Conservation (phyloP, 1,284 basidiomycete genomes). For the Ceratobasidium sp. region DNA sequence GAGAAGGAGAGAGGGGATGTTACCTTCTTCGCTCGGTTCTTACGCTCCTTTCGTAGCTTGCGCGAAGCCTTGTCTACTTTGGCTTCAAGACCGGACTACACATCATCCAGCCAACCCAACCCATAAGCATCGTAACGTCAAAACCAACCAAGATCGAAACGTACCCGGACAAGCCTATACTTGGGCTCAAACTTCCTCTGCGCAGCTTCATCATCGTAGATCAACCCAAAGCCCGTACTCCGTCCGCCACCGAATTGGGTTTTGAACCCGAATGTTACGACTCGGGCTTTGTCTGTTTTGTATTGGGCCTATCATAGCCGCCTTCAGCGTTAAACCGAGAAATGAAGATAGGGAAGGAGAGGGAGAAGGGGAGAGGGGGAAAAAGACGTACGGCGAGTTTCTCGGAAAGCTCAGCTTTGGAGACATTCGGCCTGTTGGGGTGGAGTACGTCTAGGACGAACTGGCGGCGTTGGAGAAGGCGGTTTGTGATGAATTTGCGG, state of each 20-base stretch:
- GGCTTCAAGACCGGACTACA: conserved; percentile 81
- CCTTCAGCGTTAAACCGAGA: neutral
- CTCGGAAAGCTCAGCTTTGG: conserved; percentile 91
- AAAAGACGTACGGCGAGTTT: conserved; percentile 66
- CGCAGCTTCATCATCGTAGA: conserved; percentile 96
- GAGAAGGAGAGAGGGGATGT: neutral
- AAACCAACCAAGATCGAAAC: conserved; percentile 55
- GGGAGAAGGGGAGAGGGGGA: neutral
- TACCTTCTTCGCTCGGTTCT: conserved; percentile 99
- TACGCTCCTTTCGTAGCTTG: conserved; percentile 99
- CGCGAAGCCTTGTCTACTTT: conserved; percentile 95
- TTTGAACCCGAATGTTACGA: conserved; percentile 84
- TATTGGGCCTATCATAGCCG: conserved; percentile 60
- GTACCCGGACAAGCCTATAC: conserved; percentile 93
- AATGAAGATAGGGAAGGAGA: neutral
- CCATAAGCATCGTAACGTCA: neutral
- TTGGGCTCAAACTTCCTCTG: conserved; percentile 98
- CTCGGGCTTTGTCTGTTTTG: conserved; percentile 72
- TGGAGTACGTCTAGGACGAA: conserved; percentile 97
- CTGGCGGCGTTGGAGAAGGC: conserved; percentile 92
- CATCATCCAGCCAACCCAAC: no score
- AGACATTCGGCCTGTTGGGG: conserved; percentile 94
- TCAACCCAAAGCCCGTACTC: conserved; percentile 96
- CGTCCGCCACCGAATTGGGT: conserved; percentile 99
- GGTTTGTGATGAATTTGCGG: conserved; percentile 99